These are phyloP conservation scores for Ganoderma leucocontextum DNA, from an alignment of 1,284 basidiomycete species.

Conservation along the genomic window DNA sequence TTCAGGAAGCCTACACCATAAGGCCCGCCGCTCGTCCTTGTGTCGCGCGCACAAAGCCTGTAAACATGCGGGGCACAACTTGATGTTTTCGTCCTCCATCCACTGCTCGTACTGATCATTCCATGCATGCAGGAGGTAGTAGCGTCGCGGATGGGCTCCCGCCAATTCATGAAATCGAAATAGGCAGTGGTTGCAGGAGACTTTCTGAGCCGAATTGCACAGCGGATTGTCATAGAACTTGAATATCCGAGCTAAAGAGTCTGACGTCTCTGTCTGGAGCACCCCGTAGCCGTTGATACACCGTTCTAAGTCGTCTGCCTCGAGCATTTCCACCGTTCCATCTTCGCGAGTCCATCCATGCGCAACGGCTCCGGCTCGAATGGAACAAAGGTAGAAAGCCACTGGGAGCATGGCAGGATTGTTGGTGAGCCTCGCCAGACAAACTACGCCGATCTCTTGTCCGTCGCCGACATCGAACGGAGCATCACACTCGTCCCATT, in stretches of 20 bases:
- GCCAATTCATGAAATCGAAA: neutral
- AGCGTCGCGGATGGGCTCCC: neutral
- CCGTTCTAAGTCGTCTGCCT: neutral
- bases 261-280: neutral
- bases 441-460: constrained; percentile 5
- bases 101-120: no score
- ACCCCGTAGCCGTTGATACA: constrained; percentile 1
- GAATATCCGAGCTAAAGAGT: neutral
- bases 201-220: neutral
- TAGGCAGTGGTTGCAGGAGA: neutral
- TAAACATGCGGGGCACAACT: neutral
- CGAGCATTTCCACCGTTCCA: neutral
- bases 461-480: neutral
- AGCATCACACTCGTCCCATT: neutral
- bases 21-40: neutral
- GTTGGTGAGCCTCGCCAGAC: constrained; percentile 17
- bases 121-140: neutral
- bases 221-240: neutral
- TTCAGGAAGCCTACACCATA: neutral
- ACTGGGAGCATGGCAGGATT: constrained; percentile 11
- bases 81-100: neutral
- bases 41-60: neutral
- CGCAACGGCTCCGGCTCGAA: neutral
- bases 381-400: constrained; percentile 11
- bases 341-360: constrained; percentile 10